Base-by-base conservation (phyloP, 2,329 filamentous ascomycete genomes). In the Plectosphaerella cucumerina region DNA sequence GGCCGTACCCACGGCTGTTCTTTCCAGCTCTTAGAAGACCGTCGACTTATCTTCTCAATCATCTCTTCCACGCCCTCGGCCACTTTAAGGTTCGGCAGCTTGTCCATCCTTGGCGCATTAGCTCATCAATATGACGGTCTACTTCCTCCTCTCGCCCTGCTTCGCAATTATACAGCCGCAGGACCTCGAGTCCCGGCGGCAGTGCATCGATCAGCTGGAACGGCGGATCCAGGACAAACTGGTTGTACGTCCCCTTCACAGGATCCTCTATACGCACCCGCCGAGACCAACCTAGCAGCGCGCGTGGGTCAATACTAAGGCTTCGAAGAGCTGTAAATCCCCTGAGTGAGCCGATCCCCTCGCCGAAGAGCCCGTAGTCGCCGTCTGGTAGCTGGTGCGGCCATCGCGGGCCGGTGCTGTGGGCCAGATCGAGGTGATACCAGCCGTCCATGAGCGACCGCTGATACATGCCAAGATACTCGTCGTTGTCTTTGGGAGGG, bases 361-460 rank as follows among this genome's bases (percentile, higher is more conserved):
- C 31, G 2, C 43, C 33, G 44, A 50, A 55, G 9, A 22, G 22
- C n/a, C 47, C 23, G 5, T 47, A 47, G 20, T 50, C 34, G 26
- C 26, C 26, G 8, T 31, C 12, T 0, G 46, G 46, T 0, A 53
- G 43, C 5, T 51, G 37, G 10, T 44, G 12, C 8, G 49, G 14
- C 26, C 20, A 21, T 2, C 37, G 44, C 11, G 50, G 50, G 21
- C 50, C 50, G n/a, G 15, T 39, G 39, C 22, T 31, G 4, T 18
- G 11, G 10, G 44, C 44, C 9, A 48, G 17, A 37, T 39, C 50
- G 1, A 44, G 5, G 22, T 31, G 12, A 26, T 41, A 51, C 43
- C 45, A 51, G 9, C 12, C 26, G 26, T 31, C 26, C 3, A 31
- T 31, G 69, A 71, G 65, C 66, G 61, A n/a, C n/a, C n/a, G n/a